phyloP scores from a whole-genome alignment of 306 rosid genomes.

The Malus orientalis region DNA sequence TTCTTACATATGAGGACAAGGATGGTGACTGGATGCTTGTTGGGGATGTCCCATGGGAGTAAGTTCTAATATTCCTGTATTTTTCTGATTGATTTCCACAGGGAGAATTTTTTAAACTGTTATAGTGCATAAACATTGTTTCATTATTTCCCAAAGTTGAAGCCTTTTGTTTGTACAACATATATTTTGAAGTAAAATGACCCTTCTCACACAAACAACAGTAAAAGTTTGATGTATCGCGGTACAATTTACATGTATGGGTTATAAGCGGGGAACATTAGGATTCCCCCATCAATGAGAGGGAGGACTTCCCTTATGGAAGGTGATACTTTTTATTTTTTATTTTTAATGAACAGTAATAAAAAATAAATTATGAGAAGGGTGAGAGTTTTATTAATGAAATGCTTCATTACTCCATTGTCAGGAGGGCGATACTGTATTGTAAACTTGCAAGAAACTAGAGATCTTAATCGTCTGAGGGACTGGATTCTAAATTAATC shows the following conservation, averaged over 20 bases:
- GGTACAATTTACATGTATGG: not conserved
- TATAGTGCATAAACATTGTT: not conserved
- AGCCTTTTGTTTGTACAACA: not conserved
- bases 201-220: not conserved
- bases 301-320: not conserved
- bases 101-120: not conserved
- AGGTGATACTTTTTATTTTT: not conserved
- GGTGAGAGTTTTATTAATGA: not conserved
- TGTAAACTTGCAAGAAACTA: not conserved
- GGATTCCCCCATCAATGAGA: not conserved
- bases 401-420: not conserved
- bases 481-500: not conserved
- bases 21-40: slow-evolving; percentile 99
- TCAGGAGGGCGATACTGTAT: not conserved
- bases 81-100: not conserved
- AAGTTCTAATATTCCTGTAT: slow-evolving; percentile 25
- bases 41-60: slow-evolving; percentile 99
- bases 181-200: not conserved
- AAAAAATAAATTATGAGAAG: not conserved
- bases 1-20: slow-evolving; percentile 83
- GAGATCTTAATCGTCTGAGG: not conserved
- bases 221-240: not conserved
- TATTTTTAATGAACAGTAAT: no score
- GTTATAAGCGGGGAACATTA: not conserved
- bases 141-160: not conserved